Base-by-base conservation (phyloP, 148 eudicot species). In the Gaultheria prostrata region DNA sequence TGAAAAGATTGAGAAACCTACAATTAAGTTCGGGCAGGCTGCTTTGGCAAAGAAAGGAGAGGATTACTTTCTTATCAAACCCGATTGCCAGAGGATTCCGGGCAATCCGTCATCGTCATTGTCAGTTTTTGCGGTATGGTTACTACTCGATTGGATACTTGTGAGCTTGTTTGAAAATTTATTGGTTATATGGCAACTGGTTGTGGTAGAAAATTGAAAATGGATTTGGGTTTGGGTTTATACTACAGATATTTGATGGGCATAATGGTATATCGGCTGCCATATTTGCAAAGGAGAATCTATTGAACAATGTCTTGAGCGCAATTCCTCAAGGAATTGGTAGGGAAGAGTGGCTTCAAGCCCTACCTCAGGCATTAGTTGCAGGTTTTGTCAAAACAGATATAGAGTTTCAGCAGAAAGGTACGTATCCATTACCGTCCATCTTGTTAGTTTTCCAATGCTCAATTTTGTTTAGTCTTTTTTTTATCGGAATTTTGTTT, bases 331-430 rank as follows among this genome's bases (percentile, higher is more conserved):
- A 91, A 89, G 95, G 89, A 74, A 84, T 90, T 90, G 88, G 87
- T 80, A 88, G 95, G 85, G 98, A 95, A 86, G 97, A 93, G 88
- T 94, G 99, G 98, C 96, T 97, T 86, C 98, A 91, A 85, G 92
- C 93, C 35, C 93, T 97, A n/a, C 99, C 98, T 35, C 89, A 92
- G 86, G 99, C 99, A 24, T 83, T 97, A 79, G 99, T 97, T 13
- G 97, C 99, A n/a, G 99, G 99, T 56, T 97, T 97, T 87, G 99
- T 97, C 82, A 97, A 93, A 89, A 97, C 99, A 28, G 99, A 97
- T 84, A 97, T 93, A 67, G 95, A 97, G 91, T 97, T 97, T 86
- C 99, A 94, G 89, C 95, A 93, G 82, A 93, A 92, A 95, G 99
- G 99, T 88, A 85, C 80, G 85, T 69, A 80, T 54, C 81, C 56